Evolutionary conservation across 306 rosid genomes (phyloP).

Genomic region (Trichosanthes truncata): DNA sequence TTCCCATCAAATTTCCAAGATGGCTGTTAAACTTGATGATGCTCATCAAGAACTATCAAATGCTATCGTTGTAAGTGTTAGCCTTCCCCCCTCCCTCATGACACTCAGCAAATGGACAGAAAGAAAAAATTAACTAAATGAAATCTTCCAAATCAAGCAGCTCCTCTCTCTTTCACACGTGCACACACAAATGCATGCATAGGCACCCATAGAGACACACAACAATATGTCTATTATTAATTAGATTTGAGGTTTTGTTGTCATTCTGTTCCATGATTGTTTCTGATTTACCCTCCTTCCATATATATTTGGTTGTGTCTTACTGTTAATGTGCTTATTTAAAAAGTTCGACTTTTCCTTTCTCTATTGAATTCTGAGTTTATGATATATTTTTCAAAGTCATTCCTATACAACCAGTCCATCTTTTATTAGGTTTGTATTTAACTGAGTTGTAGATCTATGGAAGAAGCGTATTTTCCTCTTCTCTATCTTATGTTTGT

Average conservation of each 20-base stretch:
- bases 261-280: not conserved
- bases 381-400: not conserved
- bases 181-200: not conserved
- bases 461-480: not conserved
- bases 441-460: not conserved
- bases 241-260: not conserved
- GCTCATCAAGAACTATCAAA: constrained; percentile 95
- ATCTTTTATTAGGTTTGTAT: not conserved
- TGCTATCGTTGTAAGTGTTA: constrained; percentile 57
- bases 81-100: not conserved
- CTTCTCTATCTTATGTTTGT: not conserved
- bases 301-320: not conserved
- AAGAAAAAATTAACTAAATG: not conserved
- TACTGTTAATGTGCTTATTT: not conserved
- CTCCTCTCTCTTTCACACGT: not conserved
- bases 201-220: not conserved
- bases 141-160: not conserved
- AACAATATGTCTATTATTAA: not conserved
- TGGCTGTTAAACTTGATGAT: constrained; percentile 92
- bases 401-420: not conserved
- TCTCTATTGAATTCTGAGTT: not conserved
- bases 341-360: not conserved
- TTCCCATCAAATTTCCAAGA: constrained; percentile 91
- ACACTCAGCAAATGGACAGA: not conserved
- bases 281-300: not conserved